phyloP scores from a whole-genome alignment of 148 eudicot genomes.

The Cornus florida region DNA sequence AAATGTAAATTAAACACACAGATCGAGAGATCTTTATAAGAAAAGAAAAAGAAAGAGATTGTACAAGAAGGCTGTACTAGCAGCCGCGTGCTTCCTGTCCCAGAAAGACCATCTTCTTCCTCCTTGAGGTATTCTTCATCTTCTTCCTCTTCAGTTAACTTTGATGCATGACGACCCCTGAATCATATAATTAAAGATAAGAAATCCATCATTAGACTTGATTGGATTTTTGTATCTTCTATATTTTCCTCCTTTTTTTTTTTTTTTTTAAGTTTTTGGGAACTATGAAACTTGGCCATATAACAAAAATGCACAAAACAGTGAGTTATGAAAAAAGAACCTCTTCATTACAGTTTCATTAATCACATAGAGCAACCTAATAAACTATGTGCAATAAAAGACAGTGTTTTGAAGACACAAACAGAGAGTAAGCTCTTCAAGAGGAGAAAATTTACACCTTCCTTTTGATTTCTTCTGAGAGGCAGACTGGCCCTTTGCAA shows the following conservation, averaged over 20 bases:
- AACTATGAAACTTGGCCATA: too few relatives aligned
- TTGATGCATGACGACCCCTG: slow-evolving; percentile 99
- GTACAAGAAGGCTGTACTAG: slow-evolving; percentile 90
- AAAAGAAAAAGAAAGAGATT: background rate
- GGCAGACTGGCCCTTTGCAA: slow-evolving; percentile 80
- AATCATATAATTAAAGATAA: slow-evolving; percentile 6
- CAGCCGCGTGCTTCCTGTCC: slow-evolving; percentile 80
- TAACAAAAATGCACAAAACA: too few relatives aligned
- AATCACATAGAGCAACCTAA: too few relatives aligned
- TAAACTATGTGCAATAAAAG: too few relatives aligned
- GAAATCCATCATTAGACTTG: too few relatives aligned
- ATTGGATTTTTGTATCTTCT: too few relatives aligned
- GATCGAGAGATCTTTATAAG: background rate
- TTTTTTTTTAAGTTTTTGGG: too few relatives aligned
- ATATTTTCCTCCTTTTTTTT: too few relatives aligned
- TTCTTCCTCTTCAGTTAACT: slow-evolving; percentile 96
- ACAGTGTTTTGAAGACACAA: too few relatives aligned
- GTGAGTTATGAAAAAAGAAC: background rate
- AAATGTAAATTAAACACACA: background rate
- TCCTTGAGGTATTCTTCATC: slow-evolving; percentile 92
- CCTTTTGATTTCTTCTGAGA: slow-evolving; percentile 60
- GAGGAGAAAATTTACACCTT: slow-evolving; percentile 37
- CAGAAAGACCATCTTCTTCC: slow-evolving; percentile 81
- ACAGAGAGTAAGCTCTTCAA: background rate
- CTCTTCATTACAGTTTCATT: too few relatives aligned